These are phyloP conservation scores for Lentinula sp. DNA, from an alignment of 768 basidiomycete genomes.

Conservation along the genomic window DNA sequence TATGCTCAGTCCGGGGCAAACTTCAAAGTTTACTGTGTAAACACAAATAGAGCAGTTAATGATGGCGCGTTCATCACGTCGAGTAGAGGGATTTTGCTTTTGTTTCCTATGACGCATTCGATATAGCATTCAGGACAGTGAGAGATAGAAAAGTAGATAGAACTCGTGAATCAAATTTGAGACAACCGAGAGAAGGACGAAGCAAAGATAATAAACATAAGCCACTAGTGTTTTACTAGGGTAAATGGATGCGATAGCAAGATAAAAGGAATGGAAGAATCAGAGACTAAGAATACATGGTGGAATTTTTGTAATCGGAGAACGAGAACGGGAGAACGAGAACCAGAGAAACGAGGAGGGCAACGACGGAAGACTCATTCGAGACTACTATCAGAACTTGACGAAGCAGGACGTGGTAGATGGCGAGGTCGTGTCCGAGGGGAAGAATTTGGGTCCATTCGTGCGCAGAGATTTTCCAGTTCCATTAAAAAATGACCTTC, in stretches of 20 bases:
- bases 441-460: slow-evolving; percentile 3
- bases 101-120: no score
- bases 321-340: not conserved
- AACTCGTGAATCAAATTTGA: not conserved
- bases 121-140: not conserved
- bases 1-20: no score
- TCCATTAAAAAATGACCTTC: slow-evolving; percentile 56
- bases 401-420: not conserved
- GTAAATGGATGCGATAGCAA: not conserved
- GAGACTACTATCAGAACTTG: slow-evolving; percentile 13
- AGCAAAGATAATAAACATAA: slow-evolving; percentile 5
- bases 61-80: no score
- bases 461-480: slow-evolving; percentile 36
- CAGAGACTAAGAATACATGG: not conserved
- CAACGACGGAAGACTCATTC: not conserved
- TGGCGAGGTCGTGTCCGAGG: not conserved
- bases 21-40: no score
- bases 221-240: not conserved
- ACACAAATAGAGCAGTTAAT: no score
- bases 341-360: not conserved
- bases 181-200: not conserved
- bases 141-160: not conserved
- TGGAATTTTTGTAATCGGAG: not conserved
- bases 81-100: no score
- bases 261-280: not conserved